These are phyloP conservation scores for Paramecium biaurelia DNA, from an alignment of 73 alveolate species.

Conservation along the genomic window DNA sequence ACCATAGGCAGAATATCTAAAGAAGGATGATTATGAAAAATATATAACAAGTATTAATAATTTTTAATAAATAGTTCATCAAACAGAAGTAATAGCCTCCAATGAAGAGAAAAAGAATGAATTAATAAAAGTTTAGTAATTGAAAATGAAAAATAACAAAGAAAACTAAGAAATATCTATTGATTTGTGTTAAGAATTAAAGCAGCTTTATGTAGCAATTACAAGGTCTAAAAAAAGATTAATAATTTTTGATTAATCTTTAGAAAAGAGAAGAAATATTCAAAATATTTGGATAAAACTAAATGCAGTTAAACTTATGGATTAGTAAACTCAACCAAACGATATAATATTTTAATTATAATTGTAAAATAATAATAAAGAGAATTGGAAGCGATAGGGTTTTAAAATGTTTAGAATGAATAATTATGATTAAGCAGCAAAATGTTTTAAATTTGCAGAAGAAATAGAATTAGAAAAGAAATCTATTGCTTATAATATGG, in stretches of 20 bases:
- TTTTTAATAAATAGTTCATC: neutral
- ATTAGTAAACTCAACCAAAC: neutral
- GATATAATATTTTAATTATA: neutral
- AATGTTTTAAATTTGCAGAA: constrained; percentile 75
- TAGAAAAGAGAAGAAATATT: constrained; percentile 68
- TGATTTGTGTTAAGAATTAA: constrained; percentile 81
- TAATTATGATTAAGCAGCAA: constrained; percentile 78
- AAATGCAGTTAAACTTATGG: constrained; percentile 51
- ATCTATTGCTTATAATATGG: constrained; percentile 70
- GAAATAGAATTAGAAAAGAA: constrained; percentile 69
- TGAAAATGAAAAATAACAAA: neutral
- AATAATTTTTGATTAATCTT: constrained; percentile 78
- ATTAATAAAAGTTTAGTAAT: neutral
- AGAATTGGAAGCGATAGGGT: constrained; percentile 81
- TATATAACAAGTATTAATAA: neutral
- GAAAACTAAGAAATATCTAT: neutral
- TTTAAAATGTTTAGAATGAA: constrained; percentile 79
- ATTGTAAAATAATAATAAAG: neutral
- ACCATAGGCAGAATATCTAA: neutral
- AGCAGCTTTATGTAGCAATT: constrained; percentile 83
- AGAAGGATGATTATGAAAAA: neutral
- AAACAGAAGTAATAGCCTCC: neutral
- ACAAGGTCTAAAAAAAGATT: constrained; percentile 89
- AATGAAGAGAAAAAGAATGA: neutral
- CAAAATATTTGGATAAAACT: constrained; percentile 73